These are phyloP conservation scores for Talaromyces sp. DNA, from an alignment of 2,329 filamentous ascomycete species.

Conservation along the genomic window DNA sequence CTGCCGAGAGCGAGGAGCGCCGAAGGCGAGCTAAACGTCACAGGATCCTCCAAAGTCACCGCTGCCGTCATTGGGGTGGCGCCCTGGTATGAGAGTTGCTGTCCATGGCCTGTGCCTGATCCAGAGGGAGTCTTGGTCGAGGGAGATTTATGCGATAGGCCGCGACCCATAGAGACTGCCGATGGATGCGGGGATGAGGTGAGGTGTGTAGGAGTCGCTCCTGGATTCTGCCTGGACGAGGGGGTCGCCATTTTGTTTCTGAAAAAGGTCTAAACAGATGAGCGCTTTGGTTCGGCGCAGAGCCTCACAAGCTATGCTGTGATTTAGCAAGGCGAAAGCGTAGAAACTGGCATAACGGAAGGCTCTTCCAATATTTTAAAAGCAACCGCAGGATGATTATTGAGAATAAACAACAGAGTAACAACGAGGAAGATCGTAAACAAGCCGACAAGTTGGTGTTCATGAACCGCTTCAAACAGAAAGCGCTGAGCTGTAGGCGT, in stretches of 20 bases:
- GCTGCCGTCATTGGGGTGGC: conserved; percentile 38
- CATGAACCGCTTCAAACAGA: not conserved
- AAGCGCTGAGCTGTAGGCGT: not conserved
- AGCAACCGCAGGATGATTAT: not conserved
- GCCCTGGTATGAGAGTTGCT: conserved; percentile 36
- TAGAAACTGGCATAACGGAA: not conserved
- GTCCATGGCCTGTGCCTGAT: conserved; percentile 29
- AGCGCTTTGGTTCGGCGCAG: conserved; percentile 2
- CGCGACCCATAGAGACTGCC: conserved; percentile 33
- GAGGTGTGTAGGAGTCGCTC: conserved; percentile 38
- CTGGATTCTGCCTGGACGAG: conserved; percentile 37
- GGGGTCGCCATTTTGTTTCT: conserved; percentile 38
- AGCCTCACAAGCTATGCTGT: not conserved
- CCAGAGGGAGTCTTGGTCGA: conserved; percentile 40
- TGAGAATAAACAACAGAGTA: not conserved
- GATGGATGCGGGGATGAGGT: conserved; percentile 41
- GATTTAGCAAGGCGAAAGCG: not conserved
- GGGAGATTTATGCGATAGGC: conserved; percentile 41
- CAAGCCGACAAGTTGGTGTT: not conserved
- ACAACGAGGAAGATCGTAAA: not conserved
- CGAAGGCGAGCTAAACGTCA: conserved; percentile 42
- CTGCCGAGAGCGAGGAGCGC: conserved; percentile 40
- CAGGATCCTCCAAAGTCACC: conserved; percentile 34
- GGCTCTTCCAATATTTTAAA: not conserved
- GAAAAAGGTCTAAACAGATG: not conserved